Percentiles rank a stretch among this genome's conserved stretches.
phyloP scores from a whole-genome alignment of 768 basidiomycete species.

The Grammothele lineata region DNA sequence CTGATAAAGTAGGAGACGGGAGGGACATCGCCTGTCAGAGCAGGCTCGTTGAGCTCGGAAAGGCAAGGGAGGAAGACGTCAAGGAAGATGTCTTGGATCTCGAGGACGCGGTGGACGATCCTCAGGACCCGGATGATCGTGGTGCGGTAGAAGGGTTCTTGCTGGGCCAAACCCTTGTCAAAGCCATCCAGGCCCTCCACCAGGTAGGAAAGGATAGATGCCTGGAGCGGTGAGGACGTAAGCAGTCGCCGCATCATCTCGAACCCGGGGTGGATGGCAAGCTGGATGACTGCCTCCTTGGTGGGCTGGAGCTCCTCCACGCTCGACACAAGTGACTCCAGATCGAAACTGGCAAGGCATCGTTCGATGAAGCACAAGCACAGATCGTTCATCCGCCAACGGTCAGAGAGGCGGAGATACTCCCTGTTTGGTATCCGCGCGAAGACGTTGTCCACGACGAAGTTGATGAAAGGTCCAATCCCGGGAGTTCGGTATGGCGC shows the following conservation, averaged over 20 bases:
- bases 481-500: conserved; percentile 79
- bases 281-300: conserved; percentile 48
- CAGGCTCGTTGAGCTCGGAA: conserved; percentile 54
- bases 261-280: conserved; percentile 80
- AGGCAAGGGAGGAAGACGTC: conserved; percentile 83
- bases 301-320: conserved; percentile 51
- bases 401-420: conserved; percentile 68
- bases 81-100: conserved; percentile 85
- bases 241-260: conserved; percentile 79
- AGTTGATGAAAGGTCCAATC: conserved; percentile 76
- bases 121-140: conserved; percentile 80
- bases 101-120: conserved; percentile 75
- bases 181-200: conserved; percentile 78
- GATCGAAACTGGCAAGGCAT: conserved; percentile 74
- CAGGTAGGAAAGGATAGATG: conserved; percentile 71
- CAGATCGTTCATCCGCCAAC: conserved; percentile 84
- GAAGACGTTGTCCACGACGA: conserved; percentile 89
- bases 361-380: conserved; percentile 85
- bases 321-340: conserved; percentile 63
- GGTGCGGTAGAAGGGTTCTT: conserved; percentile 65
- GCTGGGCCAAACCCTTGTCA: conserved; percentile 62
- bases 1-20: conserved; percentile 67
- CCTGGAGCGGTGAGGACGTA: conserved; percentile 67
- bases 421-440: conserved; percentile 71
- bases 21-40: conserved; percentile 50